These are phyloP conservation scores for Teunomyces funiuensis DNA, from an alignment of 805 yeast genomes.

Conservation along the genomic window DNA sequence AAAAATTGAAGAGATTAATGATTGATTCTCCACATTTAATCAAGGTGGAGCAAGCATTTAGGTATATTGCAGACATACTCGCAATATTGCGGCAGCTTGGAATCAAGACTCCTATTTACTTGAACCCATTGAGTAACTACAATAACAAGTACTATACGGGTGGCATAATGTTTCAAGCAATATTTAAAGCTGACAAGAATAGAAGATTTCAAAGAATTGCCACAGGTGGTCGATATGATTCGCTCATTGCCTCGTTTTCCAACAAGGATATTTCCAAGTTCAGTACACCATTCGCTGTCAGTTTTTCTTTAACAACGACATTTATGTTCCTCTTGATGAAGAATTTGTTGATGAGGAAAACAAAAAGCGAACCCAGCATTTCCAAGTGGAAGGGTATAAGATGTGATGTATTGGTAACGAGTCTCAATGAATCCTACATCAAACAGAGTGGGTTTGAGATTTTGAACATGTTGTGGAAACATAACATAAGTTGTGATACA, in stretches of 20 bases:
- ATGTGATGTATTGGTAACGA: slow-evolving; percentile 80
- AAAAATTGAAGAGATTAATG: slow-evolving; percentile 66
- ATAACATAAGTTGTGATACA: slow-evolving; percentile 78
- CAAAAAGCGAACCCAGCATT: slow-evolving; percentile 1
- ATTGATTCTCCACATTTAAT: slow-evolving; percentile 65
- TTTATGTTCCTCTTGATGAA: slow-evolving; percentile 38
- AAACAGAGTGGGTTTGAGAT: slow-evolving; percentile 64
- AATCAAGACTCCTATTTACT: slow-evolving; percentile 52
- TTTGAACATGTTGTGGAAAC: slow-evolving; percentile 66
- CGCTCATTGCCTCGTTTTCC: slow-evolving; percentile 63
- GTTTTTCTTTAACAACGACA: slow-evolving; percentile 71
- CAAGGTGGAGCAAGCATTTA: slow-evolving; percentile 61
- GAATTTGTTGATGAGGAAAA: slow-evolving; percentile 19
- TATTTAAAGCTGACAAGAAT: slow-evolving; percentile 59
- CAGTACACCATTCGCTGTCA: slow-evolving; percentile 61
- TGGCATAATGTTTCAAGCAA: slow-evolving; percentile 87
- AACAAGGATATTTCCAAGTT: slow-evolving; percentile 36
- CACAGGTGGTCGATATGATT: slow-evolving; percentile 94
- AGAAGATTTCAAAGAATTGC: slow-evolving; percentile 55
- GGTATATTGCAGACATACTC: slow-evolving; percentile 60
- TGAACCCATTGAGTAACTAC: slow-evolving; percentile 84
- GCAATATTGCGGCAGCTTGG: slow-evolving; percentile 57
- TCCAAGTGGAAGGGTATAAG: slow-evolving; percentile 38
- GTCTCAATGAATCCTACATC: slow-evolving; percentile 58
- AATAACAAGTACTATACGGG: slow-evolving; percentile 75